These are phyloP conservation scores for Kwoniella shivajii DNA, from an alignment of 1,284 basidiomycete genomes.

Conservation along the genomic window DNA sequence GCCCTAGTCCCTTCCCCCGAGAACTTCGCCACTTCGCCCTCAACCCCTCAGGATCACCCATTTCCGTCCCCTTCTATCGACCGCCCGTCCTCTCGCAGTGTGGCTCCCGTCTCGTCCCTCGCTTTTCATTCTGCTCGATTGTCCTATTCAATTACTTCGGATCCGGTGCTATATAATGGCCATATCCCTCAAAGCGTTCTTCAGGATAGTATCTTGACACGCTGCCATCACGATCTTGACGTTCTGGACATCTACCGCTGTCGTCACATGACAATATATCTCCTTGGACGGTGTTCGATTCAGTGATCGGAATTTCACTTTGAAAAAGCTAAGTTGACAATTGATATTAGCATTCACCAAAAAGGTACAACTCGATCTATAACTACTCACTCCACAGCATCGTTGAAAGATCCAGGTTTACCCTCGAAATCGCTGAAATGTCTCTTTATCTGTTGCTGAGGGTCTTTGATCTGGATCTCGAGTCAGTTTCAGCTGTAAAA, in stretches of 20 bases:
- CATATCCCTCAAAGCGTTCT: conserved; percentile 24
- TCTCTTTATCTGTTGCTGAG: conserved; percentile 74
- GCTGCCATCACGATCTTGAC: conserved; percentile 31
- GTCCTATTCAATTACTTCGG: too few species aligned
- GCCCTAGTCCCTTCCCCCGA: too few species aligned
- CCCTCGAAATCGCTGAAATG: conserved; percentile 72
- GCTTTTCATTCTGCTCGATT: too few species aligned
- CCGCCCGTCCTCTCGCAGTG: too few species aligned
- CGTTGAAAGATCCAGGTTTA: conserved; percentile 55
- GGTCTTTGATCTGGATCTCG: conserved; percentile 63
- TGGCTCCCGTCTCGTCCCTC: too few species aligned
- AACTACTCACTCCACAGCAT: conserved; percentile 26
- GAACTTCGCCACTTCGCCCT: too few species aligned
- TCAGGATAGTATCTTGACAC: conserved; percentile 24
- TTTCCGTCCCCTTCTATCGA: too few species aligned
- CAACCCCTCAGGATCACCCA: too few species aligned
- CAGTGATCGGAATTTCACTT: conserved; percentile 75
- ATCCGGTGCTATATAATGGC: conserved; percentile 22
- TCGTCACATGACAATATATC: conserved; percentile 65
- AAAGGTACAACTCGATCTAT: too few species aligned
- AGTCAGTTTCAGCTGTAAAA: neutral
- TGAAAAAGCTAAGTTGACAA: conserved; percentile 69
- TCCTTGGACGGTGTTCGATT: conserved; percentile 85
- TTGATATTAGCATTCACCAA: neutral
- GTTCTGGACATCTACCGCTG: conserved; percentile 31